Conservation (phyloP, 148 eudicot genomes). For the Chenopodium formosanum region DNA sequence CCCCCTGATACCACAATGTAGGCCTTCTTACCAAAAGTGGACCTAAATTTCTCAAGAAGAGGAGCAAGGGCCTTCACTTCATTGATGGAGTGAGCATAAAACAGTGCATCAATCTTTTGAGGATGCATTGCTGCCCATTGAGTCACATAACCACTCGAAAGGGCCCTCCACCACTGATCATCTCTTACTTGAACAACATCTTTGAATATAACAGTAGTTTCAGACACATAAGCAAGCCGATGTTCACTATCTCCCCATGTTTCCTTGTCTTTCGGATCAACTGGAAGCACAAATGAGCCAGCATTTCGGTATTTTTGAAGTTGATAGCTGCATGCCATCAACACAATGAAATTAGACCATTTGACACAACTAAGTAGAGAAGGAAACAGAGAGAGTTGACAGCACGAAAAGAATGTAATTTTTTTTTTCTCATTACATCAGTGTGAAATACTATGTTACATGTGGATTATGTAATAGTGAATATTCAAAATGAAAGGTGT, state of each 20-base stretch:
- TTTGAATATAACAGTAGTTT: slow-evolving; percentile 94
- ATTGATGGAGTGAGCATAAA: slow-evolving; percentile 79
- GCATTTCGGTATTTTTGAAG: slow-evolving; percentile 95
- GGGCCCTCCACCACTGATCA: slow-evolving; percentile 96
- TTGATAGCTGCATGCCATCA: slow-evolving; percentile 62
- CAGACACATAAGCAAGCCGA: slow-evolving; percentile 89
- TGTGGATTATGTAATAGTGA: not conserved
- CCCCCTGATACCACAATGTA: slow-evolving; percentile 86
- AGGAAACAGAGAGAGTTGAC: not conserved
- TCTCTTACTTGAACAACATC: slow-evolving; percentile 83
- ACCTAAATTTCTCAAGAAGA: slow-evolving; percentile 70
- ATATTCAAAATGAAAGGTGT: not conserved
- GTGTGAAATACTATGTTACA: not conserved
- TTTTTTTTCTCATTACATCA: not conserved
- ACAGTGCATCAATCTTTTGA: slow-evolving; percentile 84
- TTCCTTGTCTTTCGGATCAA: slow-evolving; percentile 86
- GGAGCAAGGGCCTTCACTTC: slow-evolving; percentile 81
- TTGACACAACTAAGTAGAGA: not conserved
- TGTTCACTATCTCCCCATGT: slow-evolving; percentile 99
- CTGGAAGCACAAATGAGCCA: slow-evolving; percentile 85
- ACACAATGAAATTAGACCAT: not conserved
- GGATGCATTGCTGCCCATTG: slow-evolving; percentile 98
- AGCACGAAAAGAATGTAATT: not conserved
- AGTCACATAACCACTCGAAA: slow-evolving; percentile 79
- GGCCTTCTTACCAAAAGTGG: slow-evolving; percentile 81